Evolutionary conservation across 345 rosid species (phyloP).

Genomic region (Aegle marmelos): DNA sequence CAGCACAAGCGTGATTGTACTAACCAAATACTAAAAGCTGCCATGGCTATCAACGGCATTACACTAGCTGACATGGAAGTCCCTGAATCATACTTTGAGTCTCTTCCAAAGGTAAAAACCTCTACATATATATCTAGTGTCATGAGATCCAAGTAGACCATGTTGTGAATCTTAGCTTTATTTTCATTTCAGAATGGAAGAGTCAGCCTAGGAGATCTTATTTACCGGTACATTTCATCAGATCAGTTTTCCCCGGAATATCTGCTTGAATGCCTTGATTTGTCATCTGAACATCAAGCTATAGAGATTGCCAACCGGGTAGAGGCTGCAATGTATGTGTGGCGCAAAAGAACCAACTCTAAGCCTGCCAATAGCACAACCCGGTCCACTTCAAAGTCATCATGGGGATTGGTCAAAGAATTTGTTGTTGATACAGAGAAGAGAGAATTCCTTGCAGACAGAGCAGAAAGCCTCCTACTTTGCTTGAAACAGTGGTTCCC

Average conservation of each 20-base stretch:
- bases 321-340: conserved; percentile 73
- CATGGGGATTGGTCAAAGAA: conserved; percentile 93
- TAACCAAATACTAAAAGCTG: conserved; percentile 96
- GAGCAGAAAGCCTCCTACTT: conserved; percentile 84
- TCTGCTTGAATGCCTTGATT: conserved; percentile 86
- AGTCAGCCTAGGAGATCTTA: conserved; percentile 76
- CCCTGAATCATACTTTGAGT: conserved; percentile 75
- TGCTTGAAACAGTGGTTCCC: conserved; percentile 89
- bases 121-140: not conserved
- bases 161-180: not conserved
- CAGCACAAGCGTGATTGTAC: conserved; percentile 93
- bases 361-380: conserved; percentile 43
- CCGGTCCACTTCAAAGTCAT: conserved; percentile 59
- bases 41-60: conserved; percentile 90
- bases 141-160: not conserved
- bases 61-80: conserved; percentile 85
- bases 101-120: conserved; percentile 81
- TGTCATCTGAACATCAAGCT: conserved; percentile 94
- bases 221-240: conserved; percentile 75
- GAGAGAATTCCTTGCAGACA: conserved; percentile 76
- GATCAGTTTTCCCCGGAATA: conserved; percentile 86
- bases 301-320: conserved; percentile 87
- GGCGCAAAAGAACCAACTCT: conserved; percentile 59
- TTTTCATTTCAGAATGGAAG: conserved; percentile 74
- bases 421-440: conserved; percentile 83